Evolutionary conservation across 164 flowering plant species (phyloP).

Genomic region (Tinospora cordifolia): DNA sequence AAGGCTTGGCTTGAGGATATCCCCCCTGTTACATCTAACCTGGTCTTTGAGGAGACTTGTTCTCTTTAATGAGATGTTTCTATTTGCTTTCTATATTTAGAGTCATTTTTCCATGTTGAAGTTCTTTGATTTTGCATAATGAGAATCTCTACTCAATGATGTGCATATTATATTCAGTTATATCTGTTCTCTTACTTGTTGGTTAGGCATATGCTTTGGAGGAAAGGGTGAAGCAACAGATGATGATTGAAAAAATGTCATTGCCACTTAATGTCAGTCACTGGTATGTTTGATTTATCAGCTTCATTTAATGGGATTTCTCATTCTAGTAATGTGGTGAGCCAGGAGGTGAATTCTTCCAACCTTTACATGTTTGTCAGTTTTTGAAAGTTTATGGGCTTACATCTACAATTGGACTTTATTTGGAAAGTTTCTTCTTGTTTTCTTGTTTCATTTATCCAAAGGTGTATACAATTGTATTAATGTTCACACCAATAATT

Average conservation of each 20-base stretch:
- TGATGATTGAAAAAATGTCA: constrained; percentile 42
- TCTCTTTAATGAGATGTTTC: too few relatives aligned
- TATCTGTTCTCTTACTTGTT: neutral
- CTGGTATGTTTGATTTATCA: constrained; percentile 37
- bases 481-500: neutral
- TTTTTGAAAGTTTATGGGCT: neutral
- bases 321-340: neutral
- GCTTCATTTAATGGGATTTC: neutral
- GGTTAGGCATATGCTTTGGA: constrained; percentile 61
- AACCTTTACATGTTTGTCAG: neutral
- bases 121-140: too few relatives aligned
- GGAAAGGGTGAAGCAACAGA: constrained; percentile 67
- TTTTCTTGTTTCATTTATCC: neutral
- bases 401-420: neutral
- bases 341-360: neutral
- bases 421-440: neutral
- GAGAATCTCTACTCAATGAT: neutral
- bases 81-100: too few relatives aligned
- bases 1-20: too few relatives aligned
- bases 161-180: neutral
- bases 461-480: neutral
- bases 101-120: too few relatives aligned
- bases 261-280: constrained; percentile 69
- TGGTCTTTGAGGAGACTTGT: too few relatives aligned
- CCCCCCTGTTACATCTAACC: too few relatives aligned